Evolutionary conservation across 1,284 basidiomycete species (phyloP).

Genomic region (Rhodotorula sp.): DNA sequence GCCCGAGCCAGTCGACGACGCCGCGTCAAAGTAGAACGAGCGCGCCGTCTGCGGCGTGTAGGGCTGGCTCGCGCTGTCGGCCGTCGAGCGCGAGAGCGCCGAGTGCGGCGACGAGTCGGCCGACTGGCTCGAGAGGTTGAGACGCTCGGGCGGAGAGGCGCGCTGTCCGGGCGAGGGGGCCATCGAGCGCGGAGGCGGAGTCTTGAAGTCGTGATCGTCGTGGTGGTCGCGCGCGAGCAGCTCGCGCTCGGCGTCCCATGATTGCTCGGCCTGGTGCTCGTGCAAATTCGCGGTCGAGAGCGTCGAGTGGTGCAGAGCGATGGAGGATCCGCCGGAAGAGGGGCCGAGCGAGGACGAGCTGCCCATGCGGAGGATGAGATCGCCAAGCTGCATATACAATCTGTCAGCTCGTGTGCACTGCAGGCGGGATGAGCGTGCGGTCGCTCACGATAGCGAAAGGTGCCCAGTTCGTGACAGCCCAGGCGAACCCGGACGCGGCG

Average conservation of each 20-base stretch:
- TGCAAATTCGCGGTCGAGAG: background rate
- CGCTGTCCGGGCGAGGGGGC: no score
- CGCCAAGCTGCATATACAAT: slow-evolving; percentile 30
- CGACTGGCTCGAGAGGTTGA: background rate
- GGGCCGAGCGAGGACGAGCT: background rate
- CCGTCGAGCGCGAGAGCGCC: background rate
- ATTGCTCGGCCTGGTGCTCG: no score
- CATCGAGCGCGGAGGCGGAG: no score
- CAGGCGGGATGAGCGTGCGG: no score
- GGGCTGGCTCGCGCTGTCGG: background rate
- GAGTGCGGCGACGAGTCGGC: background rate
- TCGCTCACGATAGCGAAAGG: slow-evolving; percentile 39
- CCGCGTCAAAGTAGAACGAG: slow-evolving; percentile 22
- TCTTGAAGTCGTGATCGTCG: no score
- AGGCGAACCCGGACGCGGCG: slow-evolving; percentile 55
- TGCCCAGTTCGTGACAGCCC: slow-evolving; percentile 51
- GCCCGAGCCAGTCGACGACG: background rate
- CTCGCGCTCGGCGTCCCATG: no score
- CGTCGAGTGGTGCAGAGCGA: background rate
- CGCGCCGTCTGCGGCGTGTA: slow-evolving; percentile 11
- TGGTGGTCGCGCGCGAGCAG: no score
- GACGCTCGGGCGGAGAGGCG: background rate
- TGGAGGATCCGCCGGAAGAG: slow-evolving; percentile 9
- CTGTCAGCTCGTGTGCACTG: no score
- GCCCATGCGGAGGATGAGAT: slow-evolving; percentile 32